Conservation (phyloP, 148 eudicot genomes). For the Rheum nobile region DNA sequence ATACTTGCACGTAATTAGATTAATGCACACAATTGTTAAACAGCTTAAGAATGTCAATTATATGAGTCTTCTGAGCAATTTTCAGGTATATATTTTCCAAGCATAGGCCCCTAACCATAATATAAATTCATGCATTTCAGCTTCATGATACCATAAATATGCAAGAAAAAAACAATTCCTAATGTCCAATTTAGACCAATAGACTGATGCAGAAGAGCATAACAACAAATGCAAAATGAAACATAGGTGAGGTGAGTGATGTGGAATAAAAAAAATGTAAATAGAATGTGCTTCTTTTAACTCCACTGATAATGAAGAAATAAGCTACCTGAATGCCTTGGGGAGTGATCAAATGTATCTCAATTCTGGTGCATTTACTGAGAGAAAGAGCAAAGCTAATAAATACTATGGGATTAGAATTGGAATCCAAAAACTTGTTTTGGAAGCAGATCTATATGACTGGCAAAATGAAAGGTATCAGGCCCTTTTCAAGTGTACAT, state of each 20-base stretch:
- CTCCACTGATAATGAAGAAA: neutral
- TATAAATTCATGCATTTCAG: neutral
- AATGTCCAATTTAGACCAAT: neutral
- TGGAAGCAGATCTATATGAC: neutral
- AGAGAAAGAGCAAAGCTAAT: neutral
- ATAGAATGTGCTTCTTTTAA: neutral
- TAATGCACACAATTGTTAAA: neutral
- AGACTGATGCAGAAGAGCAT: neutral
- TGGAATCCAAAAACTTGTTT: neutral
- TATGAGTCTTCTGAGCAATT: neutral
- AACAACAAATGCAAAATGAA: neutral
- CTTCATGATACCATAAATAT: neutral
- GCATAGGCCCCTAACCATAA: neutral
- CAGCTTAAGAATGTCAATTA: neutral
- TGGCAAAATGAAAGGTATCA: neutral
- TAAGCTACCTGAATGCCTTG: constrained; percentile 85
- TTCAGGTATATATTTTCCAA: neutral
- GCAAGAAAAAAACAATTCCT: neutral
- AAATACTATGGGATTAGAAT: neutral
- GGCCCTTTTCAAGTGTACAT: neutral
- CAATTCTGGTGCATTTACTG: constrained; percentile 85
- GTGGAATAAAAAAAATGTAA: neutral
- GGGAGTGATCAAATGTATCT: constrained; percentile 83
- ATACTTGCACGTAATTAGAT: neutral
- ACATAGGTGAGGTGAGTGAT: neutral